Evolutionary conservation across 371 early-diverging fungal species (phyloP), one percentile per base, ranked within the genome.

Genomic region (Mucor irregularis): DNA sequence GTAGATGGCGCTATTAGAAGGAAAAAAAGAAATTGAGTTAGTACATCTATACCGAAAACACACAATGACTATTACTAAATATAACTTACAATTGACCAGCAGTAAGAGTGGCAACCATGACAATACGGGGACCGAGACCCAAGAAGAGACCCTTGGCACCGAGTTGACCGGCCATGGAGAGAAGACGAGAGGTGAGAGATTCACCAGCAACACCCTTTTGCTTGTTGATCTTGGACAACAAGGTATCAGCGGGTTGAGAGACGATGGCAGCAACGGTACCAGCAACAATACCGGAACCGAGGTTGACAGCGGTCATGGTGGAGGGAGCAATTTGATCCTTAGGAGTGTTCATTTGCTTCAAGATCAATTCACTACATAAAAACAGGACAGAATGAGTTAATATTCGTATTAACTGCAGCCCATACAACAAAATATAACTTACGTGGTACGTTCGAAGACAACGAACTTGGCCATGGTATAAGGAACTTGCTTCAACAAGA

Each of bases 91-190:
- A 88, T 76, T 89, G 88, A 73, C 82, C 81, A 59, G 90, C 84
- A 56, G 88, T 88, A 58, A 88, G 79, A 47, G 88, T 79, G 60
- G 87, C 90, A 70, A 89, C 86, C 90, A 89, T 89, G 73, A 89
- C 83, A 75, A 86, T 80, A 85, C 90, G 86, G 50, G 88, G 81
- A 61, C 85, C 87, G 29, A 88, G 76, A 55, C 90, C 90, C 54
- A 83, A 62, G 80, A 86, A 88, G 37, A 85, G 78, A 59, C 86
- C 89, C 54, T 71, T 71, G 53, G 60, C 57, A 52, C 89, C 89
- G 29, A 87, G 74, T 53, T 86, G 82, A 61, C 81, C 75, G 38
- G 85, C 80, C 71, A 88, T 69, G n/a, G 56, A 33, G 37, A 64
- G 28, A 34, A 85, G 75, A 48, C 85, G 82, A 58, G 84, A 76